These are phyloP conservation scores for Arabis alpina DNA, from an alignment of 345 rosid species.

Conservation along the genomic window DNA sequence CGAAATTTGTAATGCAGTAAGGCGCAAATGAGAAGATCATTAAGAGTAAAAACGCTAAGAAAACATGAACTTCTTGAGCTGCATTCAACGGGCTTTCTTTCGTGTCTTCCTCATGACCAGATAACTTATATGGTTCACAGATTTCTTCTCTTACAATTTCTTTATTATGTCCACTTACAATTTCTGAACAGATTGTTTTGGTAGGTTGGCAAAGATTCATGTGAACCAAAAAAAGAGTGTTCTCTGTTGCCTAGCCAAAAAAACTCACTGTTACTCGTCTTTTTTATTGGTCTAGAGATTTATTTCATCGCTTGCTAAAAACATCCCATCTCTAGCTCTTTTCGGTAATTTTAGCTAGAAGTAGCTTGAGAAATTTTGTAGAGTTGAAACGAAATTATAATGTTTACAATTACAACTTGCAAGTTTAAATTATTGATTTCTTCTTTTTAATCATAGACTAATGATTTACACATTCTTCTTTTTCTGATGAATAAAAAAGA, in stretches of 20 bases:
- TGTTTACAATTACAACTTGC: no score
- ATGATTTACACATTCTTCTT: no score
- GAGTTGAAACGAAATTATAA: neutral
- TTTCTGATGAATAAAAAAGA: no score
- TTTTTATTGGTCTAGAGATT: no score
- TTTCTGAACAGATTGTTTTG: constrained; percentile 5
- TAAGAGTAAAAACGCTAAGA: constrained; percentile 14
- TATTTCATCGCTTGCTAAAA: no score
- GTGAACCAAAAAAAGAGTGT: neutral
- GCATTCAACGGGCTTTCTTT: constrained; percentile 12
- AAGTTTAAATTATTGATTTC: no score
- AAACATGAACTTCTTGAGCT: constrained; percentile 17
- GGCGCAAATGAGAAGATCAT: constrained; percentile 27
- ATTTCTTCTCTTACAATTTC: neutral
- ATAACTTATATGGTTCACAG: neutral
- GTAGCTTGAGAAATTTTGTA: neutral
- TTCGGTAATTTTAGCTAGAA: no score
- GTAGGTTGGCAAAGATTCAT: neutral
- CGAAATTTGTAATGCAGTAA: constrained; percentile 32
- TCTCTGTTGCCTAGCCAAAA: neutral
- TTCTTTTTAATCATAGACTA: no score
- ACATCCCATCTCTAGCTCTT: no score
- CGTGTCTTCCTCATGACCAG: neutral
- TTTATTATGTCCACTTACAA: neutral
- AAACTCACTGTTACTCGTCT: neutral